Evolutionary conservation across 73 alveolate genomes (phyloP), one percentile per base, ranked within the genome.

Genomic region (Paramecium octaurelia): DNA sequence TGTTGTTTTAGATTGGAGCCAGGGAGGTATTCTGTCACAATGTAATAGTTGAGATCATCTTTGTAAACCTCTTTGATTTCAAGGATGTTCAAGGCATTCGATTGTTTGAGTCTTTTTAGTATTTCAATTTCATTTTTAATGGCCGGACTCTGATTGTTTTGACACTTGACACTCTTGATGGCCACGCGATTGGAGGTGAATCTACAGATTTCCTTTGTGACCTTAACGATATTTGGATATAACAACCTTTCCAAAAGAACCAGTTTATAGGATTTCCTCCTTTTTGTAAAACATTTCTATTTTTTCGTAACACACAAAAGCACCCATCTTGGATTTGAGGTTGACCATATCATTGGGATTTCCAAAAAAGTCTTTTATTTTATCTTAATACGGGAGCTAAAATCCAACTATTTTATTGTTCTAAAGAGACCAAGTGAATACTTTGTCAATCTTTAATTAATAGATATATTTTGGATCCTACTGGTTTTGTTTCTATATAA

Each of bases 281-380:
- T 42, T 48, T 43, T 48, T 21, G 48, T 80, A 80, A 48, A 42
- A 46, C 73, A 23, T 2, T 6, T 80, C 73, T 8, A 44, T 31
- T 21, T 80, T 27, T 44, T 40, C 9, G 31, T 44, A 80, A 40
- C 42, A 80, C 5, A 80, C 75, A 8, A 80, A 80, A 12, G 44
- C 91, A 2, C 76, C 91, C 36, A 80, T 40, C 34, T 23, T 24
- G 23, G 8, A 27, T n/a, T 48, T 80, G 0, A 80, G 48, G 10
- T 80, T 24, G 9, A 44, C 18, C 75, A 80, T 80, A 23, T 80
- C 91, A 11, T 42, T 44, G 8, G 70, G 70, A 18, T 43, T 11
- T 5, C 91, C 91, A 80, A n/a, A 48, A 80, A 80, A 80, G 50
- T 80, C 76, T 80, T 80, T 80, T 4, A 24, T 43, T 80, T 80